Base-by-base conservation (phyloP, 1,284 basidiomycete genomes). In the Rhodotorula sp. region DNA sequence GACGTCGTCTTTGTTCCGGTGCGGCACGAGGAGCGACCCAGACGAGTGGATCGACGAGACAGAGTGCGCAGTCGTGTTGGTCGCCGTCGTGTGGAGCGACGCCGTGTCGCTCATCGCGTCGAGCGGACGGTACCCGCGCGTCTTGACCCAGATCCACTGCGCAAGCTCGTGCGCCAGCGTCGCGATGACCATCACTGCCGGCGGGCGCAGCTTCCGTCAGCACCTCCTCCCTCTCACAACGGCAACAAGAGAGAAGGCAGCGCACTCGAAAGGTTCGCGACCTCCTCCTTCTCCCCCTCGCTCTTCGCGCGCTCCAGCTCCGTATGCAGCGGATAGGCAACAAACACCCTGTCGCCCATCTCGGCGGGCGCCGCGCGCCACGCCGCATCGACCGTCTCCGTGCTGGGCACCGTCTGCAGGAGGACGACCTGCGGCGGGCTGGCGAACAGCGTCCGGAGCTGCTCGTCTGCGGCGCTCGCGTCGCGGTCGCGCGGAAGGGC, bases 141-240 rank as follows among this genome's bases (percentile, higher is more conserved):
- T 64, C 69, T 71, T 67, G 64, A 69, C 66, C 25, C 27, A 72
- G 39, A 75, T 63, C 68, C 70, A 75, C 6, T 75, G 73, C 0
- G 70, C 68, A 2, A 75, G 63, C 53, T 75, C 73, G 61, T 66
- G 36, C 7, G 73, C 39, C 9, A 75, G 50, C 7, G 67, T 70
- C 2, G 70, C 73, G 13, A 75, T 57, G 27, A 72, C 41, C 56
- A 75, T 54, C 63, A 75, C 73, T 75, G 58, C n/a, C 17, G 0
- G 29, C 15, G 1, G 4, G 10, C 21, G 4, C 7, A 39, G 21
- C 6, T 15, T 48, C 37, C 32, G 15, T 34, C 39, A 50, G 29
- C n/a, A 39, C 21, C 53, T 13, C 4, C 12, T 2, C 36, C 36
- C 3, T 15, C 15, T 1, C 7, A 27, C n/a, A n/a, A n/a, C 37